These are phyloP conservation scores for Penicillium cosmopolitanum DNA, from an alignment of 495 filamentous ascomycete species.

Conservation along the genomic window DNA sequence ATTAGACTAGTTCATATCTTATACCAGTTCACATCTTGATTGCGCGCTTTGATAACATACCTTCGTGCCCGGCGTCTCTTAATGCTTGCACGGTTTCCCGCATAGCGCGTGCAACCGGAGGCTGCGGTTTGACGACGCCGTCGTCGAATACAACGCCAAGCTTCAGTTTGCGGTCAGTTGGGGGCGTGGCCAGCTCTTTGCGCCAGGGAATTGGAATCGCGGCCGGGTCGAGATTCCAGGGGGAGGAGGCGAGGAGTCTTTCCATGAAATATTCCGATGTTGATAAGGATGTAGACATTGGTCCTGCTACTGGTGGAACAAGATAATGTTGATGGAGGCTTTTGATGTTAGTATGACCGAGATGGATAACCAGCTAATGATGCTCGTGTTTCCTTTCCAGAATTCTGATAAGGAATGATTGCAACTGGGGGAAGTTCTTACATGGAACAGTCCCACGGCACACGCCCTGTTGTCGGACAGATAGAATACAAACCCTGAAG, in stretches of 20 bases:
- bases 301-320: slow-evolving; percentile 44
- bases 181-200: slow-evolving; percentile 25
- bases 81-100: slow-evolving; percentile 41
- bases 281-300: slow-evolving; percentile 45
- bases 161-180: slow-evolving; percentile 39
- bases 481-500: slow-evolving; percentile 65
- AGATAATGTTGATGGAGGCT: slow-evolving; percentile 36
- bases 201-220: slow-evolving; percentile 50
- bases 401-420: not conserved
- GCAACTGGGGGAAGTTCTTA: slow-evolving; percentile 23
- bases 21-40: too few relatives aligned
- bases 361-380: too few relatives aligned
- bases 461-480: slow-evolving; percentile 58
- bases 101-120: slow-evolving; percentile 50
- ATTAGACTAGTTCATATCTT: too few relatives aligned
- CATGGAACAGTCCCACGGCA: slow-evolving; percentile 50
- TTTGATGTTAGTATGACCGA: not conserved
- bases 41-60: slow-evolving; percentile 23
- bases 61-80: slow-evolving; percentile 44
- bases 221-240: slow-evolving; percentile 46
- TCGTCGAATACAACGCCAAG: slow-evolving; percentile 57
- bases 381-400: too few relatives aligned
- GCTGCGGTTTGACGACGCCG: slow-evolving; percentile 55
- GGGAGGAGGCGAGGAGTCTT: slow-evolving; percentile 35
- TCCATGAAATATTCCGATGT: slow-evolving; percentile 47